Base-by-base conservation (phyloP, 2,329 filamentous ascomycete species). In the Fusarium redolens region DNA sequence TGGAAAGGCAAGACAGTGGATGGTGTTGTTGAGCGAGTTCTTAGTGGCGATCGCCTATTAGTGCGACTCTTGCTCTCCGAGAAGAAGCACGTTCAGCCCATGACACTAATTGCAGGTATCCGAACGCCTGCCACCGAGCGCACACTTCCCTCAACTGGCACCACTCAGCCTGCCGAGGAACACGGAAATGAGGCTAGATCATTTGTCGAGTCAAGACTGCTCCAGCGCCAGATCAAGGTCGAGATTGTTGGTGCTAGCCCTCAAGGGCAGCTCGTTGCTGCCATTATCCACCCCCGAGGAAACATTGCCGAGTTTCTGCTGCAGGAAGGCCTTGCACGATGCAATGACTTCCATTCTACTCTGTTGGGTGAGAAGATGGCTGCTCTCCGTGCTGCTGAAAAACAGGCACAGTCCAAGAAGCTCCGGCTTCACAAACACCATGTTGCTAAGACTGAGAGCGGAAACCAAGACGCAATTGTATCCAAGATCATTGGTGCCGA, bases 331-430 rank as follows among this genome's bases (percentile, higher is more conserved):
- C 87, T 98, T 62, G 96, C 96, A 44, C 90, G 94, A 78, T 98
- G 96, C 85, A 95, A 95, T 73, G 96, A 99, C 82, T 95, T 96
- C 83, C 96, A 99, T 85, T 97, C 96, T 2, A 97, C 95, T 43
- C 87, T 98, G 84, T 89, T 99, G 15, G 96, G 96, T 48, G 86
- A 90, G 55, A 93, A 96, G 77, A 99, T 99, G 96, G 91, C 92
- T 45, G 82, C 89, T 65, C 90, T 98, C 64, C 91, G 96, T 71
- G 90, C 93, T 73, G 95, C 96, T 3, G 96, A 99, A 85, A 96
- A 93, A 81, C 86, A 89, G 65, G 96, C 96, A 8, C 95, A 95
- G 83, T 89, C 91, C 73, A 89, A 89, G 74, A 92, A 93, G 78
- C 87, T 92, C 48, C 93, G 94, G 51, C 81, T 98, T 20, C 97